phyloP scores from a whole-genome alignment of 1,139 yeast species.

The Yamadazyma kanchanaburiensis region DNA sequence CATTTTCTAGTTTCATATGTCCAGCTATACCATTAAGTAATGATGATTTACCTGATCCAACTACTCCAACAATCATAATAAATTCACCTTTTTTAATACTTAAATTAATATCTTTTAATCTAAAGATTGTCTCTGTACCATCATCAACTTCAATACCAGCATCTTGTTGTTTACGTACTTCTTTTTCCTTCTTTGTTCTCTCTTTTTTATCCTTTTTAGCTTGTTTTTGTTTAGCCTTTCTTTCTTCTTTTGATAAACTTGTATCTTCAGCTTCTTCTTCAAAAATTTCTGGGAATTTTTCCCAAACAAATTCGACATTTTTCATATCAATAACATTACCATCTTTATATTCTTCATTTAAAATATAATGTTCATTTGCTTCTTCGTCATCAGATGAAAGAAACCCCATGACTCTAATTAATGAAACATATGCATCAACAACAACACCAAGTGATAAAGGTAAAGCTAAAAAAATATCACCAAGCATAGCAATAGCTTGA shows the following conservation, averaged over 20 bases:
- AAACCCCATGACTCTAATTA: slow-evolving; percentile 55
- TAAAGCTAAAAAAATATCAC: slow-evolving; percentile 47
- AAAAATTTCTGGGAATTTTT: slow-evolving; percentile 28
- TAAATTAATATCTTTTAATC: slow-evolving; percentile 33
- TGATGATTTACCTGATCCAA: slow-evolving; percentile 73
- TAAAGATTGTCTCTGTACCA: slow-evolving; percentile 1
- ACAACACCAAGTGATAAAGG: slow-evolving; percentile 69
- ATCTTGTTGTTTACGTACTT: slow-evolving; percentile 6
- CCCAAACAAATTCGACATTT: slow-evolving; percentile 36
- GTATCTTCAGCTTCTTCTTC: slow-evolving; percentile 2
- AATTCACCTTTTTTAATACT: slow-evolving; percentile 54
- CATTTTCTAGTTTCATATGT: slow-evolving; percentile 43
- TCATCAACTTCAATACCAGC: slow-evolving; percentile 2
- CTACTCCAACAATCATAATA: slow-evolving; percentile 65
- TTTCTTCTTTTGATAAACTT: slow-evolving; percentile 2
- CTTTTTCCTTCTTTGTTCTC: slow-evolving; percentile 10
- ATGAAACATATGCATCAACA: slow-evolving; percentile 67
- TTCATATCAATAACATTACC: slow-evolving; percentile 14
- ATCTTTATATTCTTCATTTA: slow-evolving; percentile 10
- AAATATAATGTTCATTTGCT: slow-evolving; percentile 8
- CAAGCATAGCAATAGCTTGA: slow-evolving; percentile 46
- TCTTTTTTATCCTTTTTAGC: slow-evolving; percentile 1
- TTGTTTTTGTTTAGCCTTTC: slow-evolving; percentile 7
- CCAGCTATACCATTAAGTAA: slow-evolving; percentile 54
- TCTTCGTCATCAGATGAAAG: slow-evolving; percentile 29